A percentile compares a stretch with the other conserved stretches of the same genome.
Conservation (phyloP, 148 eudicot species). For the Vaccinium vitisidaea region DNA sequence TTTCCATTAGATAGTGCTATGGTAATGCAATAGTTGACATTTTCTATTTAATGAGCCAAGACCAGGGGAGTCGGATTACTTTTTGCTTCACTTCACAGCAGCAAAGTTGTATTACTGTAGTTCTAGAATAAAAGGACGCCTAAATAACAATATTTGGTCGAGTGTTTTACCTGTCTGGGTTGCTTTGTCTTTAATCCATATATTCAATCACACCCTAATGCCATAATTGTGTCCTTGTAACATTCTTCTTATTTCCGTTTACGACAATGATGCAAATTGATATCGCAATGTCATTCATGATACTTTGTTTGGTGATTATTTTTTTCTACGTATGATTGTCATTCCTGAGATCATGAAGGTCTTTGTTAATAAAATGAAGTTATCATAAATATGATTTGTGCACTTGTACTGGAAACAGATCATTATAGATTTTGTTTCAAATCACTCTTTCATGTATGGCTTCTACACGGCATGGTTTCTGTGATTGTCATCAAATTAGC, state of each 20-base stretch:
- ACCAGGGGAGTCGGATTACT: not conserved
- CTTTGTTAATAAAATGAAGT: not conserved
- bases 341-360: not conserved
- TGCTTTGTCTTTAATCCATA: not conserved
- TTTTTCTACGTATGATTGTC: not conserved
- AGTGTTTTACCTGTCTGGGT: not conserved
- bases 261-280: not conserved
- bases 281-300: not conserved
- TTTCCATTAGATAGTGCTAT: no score
- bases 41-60: not conserved
- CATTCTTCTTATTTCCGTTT: not conserved
- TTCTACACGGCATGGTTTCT: not conserved
- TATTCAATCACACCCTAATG: not conserved
- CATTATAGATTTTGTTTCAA: not conserved
- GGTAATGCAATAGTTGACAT: not conserved
- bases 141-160: not conserved
- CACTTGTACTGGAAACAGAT: not conserved
- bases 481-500: slow-evolving; percentile 1
- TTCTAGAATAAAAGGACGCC: not conserved
- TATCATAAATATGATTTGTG: not conserved
- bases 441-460: not conserved
- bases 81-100: not conserved
- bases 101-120: not conserved
- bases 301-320: not conserved
- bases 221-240: not conserved